Percentiles rank a stretch among this genome's conserved stretches.
These are phyloP conservation scores for Trypethelium eluteriae DNA, from an alignment of 495 filamentous ascomycete genomes.

Conservation along the genomic window DNA sequence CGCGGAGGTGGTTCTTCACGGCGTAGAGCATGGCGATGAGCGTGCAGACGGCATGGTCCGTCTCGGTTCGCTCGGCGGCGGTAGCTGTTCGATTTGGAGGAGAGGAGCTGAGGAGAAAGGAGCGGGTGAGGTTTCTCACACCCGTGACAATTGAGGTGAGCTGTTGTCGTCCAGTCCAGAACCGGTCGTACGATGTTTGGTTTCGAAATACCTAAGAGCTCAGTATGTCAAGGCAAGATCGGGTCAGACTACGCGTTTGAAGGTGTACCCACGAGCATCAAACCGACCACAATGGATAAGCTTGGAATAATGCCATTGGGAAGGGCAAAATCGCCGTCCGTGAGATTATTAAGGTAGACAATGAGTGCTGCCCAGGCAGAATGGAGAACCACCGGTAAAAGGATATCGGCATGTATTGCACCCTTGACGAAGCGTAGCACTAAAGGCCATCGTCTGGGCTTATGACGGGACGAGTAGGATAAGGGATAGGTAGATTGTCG, in stretches of 20 bases:
- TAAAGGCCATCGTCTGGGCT: constrained; percentile 61
- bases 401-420: constrained; percentile 59
- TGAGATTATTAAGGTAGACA: constrained; percentile 54
- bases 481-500: constrained; percentile 41
- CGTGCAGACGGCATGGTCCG: constrained; percentile 51
- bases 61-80: constrained; percentile 48
- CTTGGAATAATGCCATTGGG: constrained; percentile 64
- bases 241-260: background rate
- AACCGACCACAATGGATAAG: constrained; percentile 70
- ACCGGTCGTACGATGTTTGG: constrained; percentile 61
- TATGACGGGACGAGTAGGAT: constrained; percentile 46
- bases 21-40: constrained; percentile 68
- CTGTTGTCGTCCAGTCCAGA: constrained; percentile 61
- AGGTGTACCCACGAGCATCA: constrained; percentile 52
- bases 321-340: constrained; percentile 49
- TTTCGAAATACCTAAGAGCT: constrained; percentile 55
- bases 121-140: constrained; percentile 56
- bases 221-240: background rate
- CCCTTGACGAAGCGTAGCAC: constrained; percentile 70
- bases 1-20: constrained; percentile 66
- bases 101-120: constrained; percentile 44
- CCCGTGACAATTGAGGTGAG: constrained; percentile 51
- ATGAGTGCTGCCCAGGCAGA: constrained; percentile 56
- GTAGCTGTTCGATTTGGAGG: constrained; percentile 31
- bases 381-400: constrained; percentile 57